Base-by-base conservation (phyloP, 208 protist species). In the Herpetomonas tarakana region DNA sequence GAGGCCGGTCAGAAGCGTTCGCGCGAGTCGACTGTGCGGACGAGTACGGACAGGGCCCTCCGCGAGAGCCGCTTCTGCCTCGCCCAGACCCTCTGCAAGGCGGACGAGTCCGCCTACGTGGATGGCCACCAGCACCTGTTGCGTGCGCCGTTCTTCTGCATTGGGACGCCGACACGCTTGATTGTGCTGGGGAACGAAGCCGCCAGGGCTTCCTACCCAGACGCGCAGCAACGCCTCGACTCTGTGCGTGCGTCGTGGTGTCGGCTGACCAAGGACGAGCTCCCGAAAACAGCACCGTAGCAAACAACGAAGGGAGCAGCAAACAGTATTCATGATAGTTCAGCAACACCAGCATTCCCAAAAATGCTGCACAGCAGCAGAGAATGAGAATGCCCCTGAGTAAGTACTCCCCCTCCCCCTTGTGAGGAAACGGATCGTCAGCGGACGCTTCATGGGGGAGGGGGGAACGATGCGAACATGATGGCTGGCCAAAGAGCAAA, bases 51-150 rank as follows among this genome's bases (percentile, higher is more conserved):
- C 0, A 76, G 74, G 0, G 24, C 35, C 21, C 47, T 91, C 56
- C 79, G 79, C 1, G 78, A 88, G 65, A 78, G 67, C 46, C 45
- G 56, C 0, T 85, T 68, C 60, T 88, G 81, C 60, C 47, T 92
- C 1, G 62, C 58, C 25, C 78, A 84, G 50, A 57, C 67, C 12
- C 62, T 88, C 2, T 88, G 81, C 58, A 25, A 51, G 1, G 76
- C 81, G 3, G 39, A 54, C 14, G 78, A 86, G 61, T 68, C 78
- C 0, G 80, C 59, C 22, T 92, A 92, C 67, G 71, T 92, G 18
- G 85, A 92, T 51, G 85, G 85, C 0, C 81, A 88, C 28, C 85
- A 92, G 60, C 81, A 88, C 55, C 56, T 83, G 9, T 69, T 92
- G 22, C 69, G 75, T 6, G 67, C 71, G 2, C 81, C 85, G 1